These are phyloP conservation scores for Symbiotaphrina buchneri DNA, from an alignment of 495 filamentous ascomycete genomes.

Conservation along the genomic window DNA sequence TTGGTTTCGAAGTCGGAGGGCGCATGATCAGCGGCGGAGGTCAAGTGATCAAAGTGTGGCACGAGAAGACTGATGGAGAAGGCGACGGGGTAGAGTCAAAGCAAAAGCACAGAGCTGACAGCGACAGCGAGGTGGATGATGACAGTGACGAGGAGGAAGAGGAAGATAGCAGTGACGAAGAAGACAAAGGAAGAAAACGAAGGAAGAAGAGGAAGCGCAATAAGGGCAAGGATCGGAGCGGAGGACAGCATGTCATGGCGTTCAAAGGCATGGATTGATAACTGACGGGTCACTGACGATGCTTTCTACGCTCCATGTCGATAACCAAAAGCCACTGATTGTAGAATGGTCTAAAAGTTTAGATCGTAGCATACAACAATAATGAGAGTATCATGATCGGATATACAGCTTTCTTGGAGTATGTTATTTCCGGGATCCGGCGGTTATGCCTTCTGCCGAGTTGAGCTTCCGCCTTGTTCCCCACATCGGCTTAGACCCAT, in stretches of 20 bases:
- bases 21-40: slow-evolving; percentile 77
- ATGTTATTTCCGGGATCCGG: no score
- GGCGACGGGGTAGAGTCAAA: slow-evolving; percentile 18
- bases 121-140: slow-evolving; percentile 20
- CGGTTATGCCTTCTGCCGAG: no score
- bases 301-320: no score
- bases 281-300: no score
- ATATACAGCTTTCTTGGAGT: no score
- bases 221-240: slow-evolving; percentile 23
- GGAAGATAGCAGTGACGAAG: slow-evolving; percentile 16
- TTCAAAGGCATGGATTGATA: slow-evolving; percentile 49
- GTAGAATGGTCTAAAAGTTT: no score
- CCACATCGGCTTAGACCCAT: no score
- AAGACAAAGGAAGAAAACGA: slow-evolving; percentile 8
- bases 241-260: slow-evolving; percentile 35
- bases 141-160: slow-evolving; percentile 16
- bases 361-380: no score
- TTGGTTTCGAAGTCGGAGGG: slow-evolving; percentile 65
- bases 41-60: slow-evolving; percentile 67
- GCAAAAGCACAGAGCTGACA: slow-evolving; percentile 12
- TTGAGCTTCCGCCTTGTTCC: no score
- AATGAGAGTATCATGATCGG: no score
- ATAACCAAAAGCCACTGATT: no score
- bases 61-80: slow-evolving; percentile 22
- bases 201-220: slow-evolving; percentile 36